Evolutionary conservation across 129 eudicot species (phyloP).

Genomic region (Centrapalus pauciflorus): DNA sequence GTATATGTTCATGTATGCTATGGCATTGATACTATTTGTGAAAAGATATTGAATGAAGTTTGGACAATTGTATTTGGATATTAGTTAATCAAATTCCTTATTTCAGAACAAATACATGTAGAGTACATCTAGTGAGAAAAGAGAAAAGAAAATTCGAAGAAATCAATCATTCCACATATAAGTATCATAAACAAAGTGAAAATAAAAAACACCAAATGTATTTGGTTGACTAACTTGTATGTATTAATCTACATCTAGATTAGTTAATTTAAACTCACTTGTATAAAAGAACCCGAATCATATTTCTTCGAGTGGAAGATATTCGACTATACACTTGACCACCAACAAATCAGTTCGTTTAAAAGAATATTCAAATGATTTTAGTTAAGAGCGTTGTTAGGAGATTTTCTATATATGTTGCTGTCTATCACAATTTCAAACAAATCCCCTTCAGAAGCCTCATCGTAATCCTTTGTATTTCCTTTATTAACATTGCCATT

Average conservation of each 20-base stretch:
- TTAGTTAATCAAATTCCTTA: no score
- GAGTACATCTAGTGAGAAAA: no score
- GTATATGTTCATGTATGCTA: no score
- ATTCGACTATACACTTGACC: constrained; percentile 16
- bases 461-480: constrained; percentile 44
- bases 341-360: not conserved
- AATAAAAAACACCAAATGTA: not conserved
- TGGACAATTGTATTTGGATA: no score
- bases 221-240: not conserved
- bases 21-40: no score
- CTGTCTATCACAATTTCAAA: constrained; percentile 84
- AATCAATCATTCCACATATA: not conserved
- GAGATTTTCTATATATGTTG: constrained; percentile 47
- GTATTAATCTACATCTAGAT: not conserved
- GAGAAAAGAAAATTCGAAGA: no score
- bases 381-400: constrained; percentile 17
- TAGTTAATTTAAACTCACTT: not conserved
- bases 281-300: not conserved
- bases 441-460: constrained; percentile 66
- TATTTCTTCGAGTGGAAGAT: not conserved
- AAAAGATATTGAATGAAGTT: no score
- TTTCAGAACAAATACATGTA: no score
- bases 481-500: constrained; percentile 31
- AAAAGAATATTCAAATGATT: not conserved
- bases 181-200: not conserved